Evolutionary conservation across 2,329 filamentous ascomycete species (phyloP).

Genomic region (Bipolaris gigantea): DNA sequence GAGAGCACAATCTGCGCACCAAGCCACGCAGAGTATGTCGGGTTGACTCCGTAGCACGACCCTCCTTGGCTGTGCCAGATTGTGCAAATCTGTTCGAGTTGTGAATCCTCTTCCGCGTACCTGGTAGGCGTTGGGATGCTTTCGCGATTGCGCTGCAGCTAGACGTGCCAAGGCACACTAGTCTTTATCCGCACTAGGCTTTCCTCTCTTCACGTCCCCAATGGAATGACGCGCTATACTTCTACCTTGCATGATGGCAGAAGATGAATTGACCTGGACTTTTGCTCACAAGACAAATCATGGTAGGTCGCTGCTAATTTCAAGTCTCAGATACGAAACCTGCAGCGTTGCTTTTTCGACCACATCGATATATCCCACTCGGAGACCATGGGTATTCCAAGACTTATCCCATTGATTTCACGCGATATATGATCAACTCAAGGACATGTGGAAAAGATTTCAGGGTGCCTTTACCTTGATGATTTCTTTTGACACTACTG

Average conservation of each 20-base stretch:
- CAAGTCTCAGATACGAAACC: too few species aligned
- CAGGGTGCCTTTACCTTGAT: not conserved
- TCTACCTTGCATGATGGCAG: not conserved
- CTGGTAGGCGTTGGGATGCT: conserved; percentile 26
- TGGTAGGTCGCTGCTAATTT: not conserved
- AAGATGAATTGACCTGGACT: not conserved
- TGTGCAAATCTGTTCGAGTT: conserved; percentile 11
- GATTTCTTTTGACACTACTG: not conserved
- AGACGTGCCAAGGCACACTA: conserved; percentile 23
- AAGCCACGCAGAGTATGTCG: conserved; percentile 4
- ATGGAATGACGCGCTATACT: not conserved
- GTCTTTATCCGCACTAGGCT: not conserved
- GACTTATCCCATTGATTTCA: not conserved
- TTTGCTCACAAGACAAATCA: not conserved
- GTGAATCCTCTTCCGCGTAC: conserved; percentile 29
- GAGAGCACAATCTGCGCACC: not conserved
- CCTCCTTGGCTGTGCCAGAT: conserved; percentile 7
- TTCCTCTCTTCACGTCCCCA: not conserved
- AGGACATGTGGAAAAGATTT: not conserved
- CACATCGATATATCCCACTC: not conserved
- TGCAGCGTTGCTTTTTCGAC: not conserved
- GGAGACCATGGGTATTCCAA: not conserved
- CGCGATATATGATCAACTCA: not conserved
- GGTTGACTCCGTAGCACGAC: conserved; percentile 5
- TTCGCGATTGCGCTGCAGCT: conserved; percentile 26